Evolutionary conservation across 495 filamentous ascomycete species (phyloP).

Genomic region (Aspergillus cavernicola): DNA sequence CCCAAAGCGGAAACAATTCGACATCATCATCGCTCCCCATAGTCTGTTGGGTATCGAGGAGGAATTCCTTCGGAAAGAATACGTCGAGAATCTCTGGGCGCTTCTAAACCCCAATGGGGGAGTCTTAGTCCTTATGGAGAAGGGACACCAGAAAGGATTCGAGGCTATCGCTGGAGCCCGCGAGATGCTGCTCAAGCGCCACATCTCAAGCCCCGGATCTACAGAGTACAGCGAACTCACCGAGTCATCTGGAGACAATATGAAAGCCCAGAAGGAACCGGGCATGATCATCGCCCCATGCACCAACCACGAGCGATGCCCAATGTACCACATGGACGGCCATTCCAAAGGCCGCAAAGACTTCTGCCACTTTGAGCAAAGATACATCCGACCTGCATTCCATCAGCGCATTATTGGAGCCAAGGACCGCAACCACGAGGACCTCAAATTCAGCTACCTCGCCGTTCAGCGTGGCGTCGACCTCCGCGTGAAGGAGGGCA

Average conservation of each 20-base stretch:
- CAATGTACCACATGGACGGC: slow-evolving; percentile 76
- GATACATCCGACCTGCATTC: slow-evolving; percentile 79
- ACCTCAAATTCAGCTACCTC: slow-evolving; percentile 84
- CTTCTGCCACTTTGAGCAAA: slow-evolving; percentile 86
- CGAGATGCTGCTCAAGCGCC: slow-evolving; percentile 67
- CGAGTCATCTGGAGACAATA: slow-evolving; percentile 32
- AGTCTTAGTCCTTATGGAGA: slow-evolving; percentile 83
- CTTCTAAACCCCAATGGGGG: slow-evolving; percentile 82
- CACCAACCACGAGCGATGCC: slow-evolving; percentile 84
- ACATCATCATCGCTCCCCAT: slow-evolving; percentile 88
- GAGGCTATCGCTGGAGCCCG: slow-evolving; percentile 85
- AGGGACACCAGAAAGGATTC: slow-evolving; percentile 86
- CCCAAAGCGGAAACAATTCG: slow-evolving; percentile 69
- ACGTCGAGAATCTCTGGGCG: slow-evolving; percentile 83
- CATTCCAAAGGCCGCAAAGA: slow-evolving; percentile 71
- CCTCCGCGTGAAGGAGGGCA: slow-evolving; percentile 34
- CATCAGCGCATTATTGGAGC: slow-evolving; percentile 74
- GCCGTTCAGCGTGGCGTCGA: slow-evolving; percentile 77
- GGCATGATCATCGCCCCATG: slow-evolving; percentile 96
- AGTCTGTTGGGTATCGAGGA: slow-evolving; percentile 69
- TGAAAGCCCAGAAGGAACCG: slow-evolving; percentile 54
- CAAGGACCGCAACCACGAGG: slow-evolving; percentile 76
- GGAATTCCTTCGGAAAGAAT: slow-evolving; percentile 67
- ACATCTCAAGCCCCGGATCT: slow-evolving; percentile 64
- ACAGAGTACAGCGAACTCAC: slow-evolving; percentile 39